phyloP scores from a whole-genome alignment of 2,329 filamentous ascomycete genomes.

The Ophiostoma tasmaniense region DNA sequence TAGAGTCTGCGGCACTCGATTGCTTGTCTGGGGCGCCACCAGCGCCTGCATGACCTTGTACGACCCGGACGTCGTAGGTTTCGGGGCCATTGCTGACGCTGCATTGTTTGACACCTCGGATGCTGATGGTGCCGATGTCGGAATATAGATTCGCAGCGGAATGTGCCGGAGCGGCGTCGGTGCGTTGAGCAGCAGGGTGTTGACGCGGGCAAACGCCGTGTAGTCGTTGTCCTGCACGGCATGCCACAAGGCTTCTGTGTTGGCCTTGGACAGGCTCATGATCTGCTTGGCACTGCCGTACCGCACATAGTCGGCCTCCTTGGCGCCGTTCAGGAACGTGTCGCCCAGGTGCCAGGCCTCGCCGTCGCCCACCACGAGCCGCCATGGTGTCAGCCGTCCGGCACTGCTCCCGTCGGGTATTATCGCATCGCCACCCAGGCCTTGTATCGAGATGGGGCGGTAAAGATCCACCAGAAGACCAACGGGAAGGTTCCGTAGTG shows the following conservation, averaged over 20 bases:
- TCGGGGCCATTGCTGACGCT: conserved; percentile 21
- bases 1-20: conserved; percentile 44
- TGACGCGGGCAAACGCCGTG: conserved; percentile 61
- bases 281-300: conserved; percentile 84
- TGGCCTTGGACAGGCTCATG: conserved; percentile 77
- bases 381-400: conserved; percentile 40
- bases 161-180: conserved; percentile 69
- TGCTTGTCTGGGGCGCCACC: conserved; percentile 42
- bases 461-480: conserved; percentile 51
- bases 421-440: background rate
- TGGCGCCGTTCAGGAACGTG: conserved; percentile 56
- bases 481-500: conserved; percentile 45
- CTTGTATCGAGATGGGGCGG: conserved; percentile 30
- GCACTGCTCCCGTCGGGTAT: background rate
- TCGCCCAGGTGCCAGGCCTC: conserved; percentile 52
- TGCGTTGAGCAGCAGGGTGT: conserved; percentile 66
- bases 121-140: conserved; percentile 46
- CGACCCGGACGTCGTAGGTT: conserved; percentile 31
- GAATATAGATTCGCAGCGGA: conserved; percentile 83
- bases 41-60: conserved; percentile 71
- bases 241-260: conserved; percentile 76
- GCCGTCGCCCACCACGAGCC: conserved; percentile 45
- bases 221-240: conserved; percentile 73
- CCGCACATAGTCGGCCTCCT: conserved; percentile 75
- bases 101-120: conserved; percentile 18